A percentile compares a stretch with the other conserved stretches of the same genome.
Evolutionary conservation across 352 stramenopile genomes (phyloP).

Genomic region (Elongisporangium prolatum): DNA sequence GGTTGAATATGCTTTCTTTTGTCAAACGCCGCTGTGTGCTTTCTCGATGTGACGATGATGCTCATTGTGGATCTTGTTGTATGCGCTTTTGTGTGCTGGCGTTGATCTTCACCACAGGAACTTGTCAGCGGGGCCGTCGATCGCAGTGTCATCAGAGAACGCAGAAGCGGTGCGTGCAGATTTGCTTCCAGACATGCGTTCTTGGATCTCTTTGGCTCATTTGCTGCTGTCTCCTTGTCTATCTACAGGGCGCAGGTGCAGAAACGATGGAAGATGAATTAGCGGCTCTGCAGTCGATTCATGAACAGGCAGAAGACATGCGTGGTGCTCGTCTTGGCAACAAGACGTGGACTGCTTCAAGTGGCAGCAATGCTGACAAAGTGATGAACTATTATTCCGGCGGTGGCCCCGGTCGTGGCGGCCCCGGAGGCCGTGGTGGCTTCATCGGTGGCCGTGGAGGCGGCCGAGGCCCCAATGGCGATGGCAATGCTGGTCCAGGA

Average conservation of each 20-base stretch:
- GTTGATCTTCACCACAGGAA: no score
- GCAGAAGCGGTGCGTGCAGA: no score
- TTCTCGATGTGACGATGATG: no score
- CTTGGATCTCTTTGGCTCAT: no score
- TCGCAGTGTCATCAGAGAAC: no score
- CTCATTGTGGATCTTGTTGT: no score
- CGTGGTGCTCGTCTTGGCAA: slow-evolving; percentile 70
- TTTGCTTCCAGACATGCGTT: no score
- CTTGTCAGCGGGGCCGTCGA: no score
- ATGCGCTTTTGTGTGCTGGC: slow-evolving; percentile 1
- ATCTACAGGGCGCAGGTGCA: slow-evolving; percentile 23
- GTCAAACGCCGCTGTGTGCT: no score
- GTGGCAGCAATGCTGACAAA: slow-evolving; percentile 72
- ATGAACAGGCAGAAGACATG: slow-evolving; percentile 82
- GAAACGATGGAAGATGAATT: slow-evolving; percentile 85
- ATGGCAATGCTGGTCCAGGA: slow-evolving; percentile 21
- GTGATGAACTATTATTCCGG: slow-evolving; percentile 75
- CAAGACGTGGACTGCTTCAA: slow-evolving; percentile 79
- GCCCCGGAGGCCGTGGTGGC: slow-evolving; percentile 27
- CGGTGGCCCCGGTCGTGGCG: slow-evolving; percentile 26
- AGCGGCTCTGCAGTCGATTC: slow-evolving; percentile 76
- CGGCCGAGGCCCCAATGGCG: slow-evolving; percentile 31
- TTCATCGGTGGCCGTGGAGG: slow-evolving; percentile 33
- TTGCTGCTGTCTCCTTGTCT: no score
- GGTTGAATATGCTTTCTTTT: no score